phyloP scores from a whole-genome alignment of 2,329 filamentous ascomycete species.

The Shiraia bambusicola region DNA sequence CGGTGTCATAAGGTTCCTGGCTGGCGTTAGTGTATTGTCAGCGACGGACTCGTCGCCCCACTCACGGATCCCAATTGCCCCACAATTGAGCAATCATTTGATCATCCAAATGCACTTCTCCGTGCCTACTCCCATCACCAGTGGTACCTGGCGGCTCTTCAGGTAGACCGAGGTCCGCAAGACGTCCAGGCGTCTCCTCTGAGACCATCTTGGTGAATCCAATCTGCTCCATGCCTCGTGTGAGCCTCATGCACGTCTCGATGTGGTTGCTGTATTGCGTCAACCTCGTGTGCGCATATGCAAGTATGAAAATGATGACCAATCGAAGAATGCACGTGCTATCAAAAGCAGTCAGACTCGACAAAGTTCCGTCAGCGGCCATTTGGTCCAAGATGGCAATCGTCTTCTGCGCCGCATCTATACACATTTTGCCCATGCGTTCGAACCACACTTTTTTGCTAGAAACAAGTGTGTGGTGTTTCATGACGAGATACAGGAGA shows the following conservation, averaged over 20 bases:
- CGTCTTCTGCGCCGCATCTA: slow-evolving; percentile 37
- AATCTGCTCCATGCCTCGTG: slow-evolving; percentile 34
- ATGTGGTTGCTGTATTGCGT: slow-evolving; percentile 32
- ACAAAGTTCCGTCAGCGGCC: slow-evolving; percentile 27
- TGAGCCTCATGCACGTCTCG: slow-evolving; percentile 24
- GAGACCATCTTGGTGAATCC: slow-evolving; percentile 40
- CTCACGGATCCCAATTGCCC: slow-evolving; percentile 38
- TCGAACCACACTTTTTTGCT: slow-evolving; percentile 39
- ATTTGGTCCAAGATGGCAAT: slow-evolving; percentile 33
- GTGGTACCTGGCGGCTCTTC: slow-evolving; percentile 9
- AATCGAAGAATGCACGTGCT: slow-evolving; percentile 38
- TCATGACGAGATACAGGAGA: slow-evolving; percentile 38
- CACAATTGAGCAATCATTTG: slow-evolving; percentile 34
- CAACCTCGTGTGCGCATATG: slow-evolving; percentile 33
- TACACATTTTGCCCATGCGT: slow-evolving; percentile 36
- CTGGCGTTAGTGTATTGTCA: neutral
- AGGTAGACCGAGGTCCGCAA: slow-evolving; percentile 34
- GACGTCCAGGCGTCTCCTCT: slow-evolving; percentile 35
- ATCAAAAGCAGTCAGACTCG: slow-evolving; percentile 39
- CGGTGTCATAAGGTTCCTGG: slow-evolving; percentile 35
- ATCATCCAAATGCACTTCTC: slow-evolving; percentile 27
- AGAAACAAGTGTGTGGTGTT: slow-evolving; percentile 22
- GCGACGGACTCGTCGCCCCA: neutral
- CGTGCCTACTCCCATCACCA: slow-evolving; percentile 4
- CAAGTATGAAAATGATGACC: slow-evolving; percentile 41